A percentile compares a stretch with the other conserved stretches of the same genome.
Evolutionary conservation across 2,329 filamentous ascomycete species (phyloP).

Genomic region (Aspergillus clavatus): DNA sequence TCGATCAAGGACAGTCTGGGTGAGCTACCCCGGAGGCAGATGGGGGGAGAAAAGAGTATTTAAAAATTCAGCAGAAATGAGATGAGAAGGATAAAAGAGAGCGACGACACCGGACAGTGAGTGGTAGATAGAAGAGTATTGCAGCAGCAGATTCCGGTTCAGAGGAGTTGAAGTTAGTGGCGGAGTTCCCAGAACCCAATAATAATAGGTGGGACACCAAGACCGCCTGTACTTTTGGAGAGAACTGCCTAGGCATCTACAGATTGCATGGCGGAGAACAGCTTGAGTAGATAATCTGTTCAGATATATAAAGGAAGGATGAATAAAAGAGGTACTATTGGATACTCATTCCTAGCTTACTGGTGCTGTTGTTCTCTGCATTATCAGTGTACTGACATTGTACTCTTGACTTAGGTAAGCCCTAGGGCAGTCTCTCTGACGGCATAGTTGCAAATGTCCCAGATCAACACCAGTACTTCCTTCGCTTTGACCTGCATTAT

Average conservation of each 20-base stretch:
- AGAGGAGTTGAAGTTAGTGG: slow-evolving; percentile 19
- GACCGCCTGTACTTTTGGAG: not conserved
- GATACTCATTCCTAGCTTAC: not conserved
- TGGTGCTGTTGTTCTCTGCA: not conserved
- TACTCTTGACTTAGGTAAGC: not conserved
- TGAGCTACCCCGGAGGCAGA: not conserved
- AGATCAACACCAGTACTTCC: no score
- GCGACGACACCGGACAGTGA: slow-evolving; percentile 9
- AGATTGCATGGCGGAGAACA: no score
- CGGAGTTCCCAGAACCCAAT: slow-evolving; percentile 21
- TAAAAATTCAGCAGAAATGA: slow-evolving; percentile 3
- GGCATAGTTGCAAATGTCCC: not conserved
- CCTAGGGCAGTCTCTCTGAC: not conserved
- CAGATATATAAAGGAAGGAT: not conserved
- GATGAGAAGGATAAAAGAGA: slow-evolving; percentile 4
- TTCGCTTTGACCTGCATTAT: not conserved
- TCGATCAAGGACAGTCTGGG: slow-evolving; percentile 14
- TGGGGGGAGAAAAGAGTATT: slow-evolving; percentile 6
- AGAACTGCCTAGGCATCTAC: no score
- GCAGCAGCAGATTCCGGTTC: slow-evolving; percentile 16
- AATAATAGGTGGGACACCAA: slow-evolving; percentile 5
- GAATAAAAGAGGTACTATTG: not conserved
- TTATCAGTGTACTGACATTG: not conserved
- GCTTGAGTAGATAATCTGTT: no score
- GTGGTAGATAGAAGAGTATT: slow-evolving; percentile 16